Base-by-base conservation (phyloP, 139 green algal species). In the Gonium pectorale region DNA sequence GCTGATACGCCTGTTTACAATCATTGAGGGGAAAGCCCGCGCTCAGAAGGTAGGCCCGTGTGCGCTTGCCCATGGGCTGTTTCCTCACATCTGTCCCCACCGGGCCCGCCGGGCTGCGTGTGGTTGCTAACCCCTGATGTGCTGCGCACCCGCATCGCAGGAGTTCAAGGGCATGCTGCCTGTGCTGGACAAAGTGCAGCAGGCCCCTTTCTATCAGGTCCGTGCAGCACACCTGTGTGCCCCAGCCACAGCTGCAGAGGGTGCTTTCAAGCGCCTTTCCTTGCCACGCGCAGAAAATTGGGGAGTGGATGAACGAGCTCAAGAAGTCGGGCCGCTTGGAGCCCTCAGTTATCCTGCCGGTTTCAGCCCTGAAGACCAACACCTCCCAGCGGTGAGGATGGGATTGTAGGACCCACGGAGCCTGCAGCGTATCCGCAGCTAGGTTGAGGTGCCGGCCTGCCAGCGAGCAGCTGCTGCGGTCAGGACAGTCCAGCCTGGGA, bases 121-220 rank as follows among this genome's bases (percentile, higher is more conserved):
- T 68, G 22, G 72, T n/a, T n/a, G n/a, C n/a, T n/a, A n/a, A n/a
- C n/a, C n/a, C n/a, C n/a, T n/a, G n/a, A n/a, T n/a, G n/a, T n/a
- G n/a, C n/a, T n/a, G n/a, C n/a, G n/a, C n/a, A n/a, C n/a, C n/a
- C n/a, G n/a, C n/a, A n/a, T n/a, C n/a, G 5, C 87, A 93, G 90
- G 59, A 90, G 27, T 89, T 93, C 67, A 84, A 73, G 3, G 67
- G 70, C 37, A 56, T 88, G 24, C 89, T 87, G 70, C 90, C 90
- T 7, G 78, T 91, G 8, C n/a, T 51, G 2, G 90, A 90, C 56
- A 88, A 87, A 49, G 79, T 87, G 31, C 87, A 91, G 38, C 77
- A 44, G 49, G 90, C 90, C 51, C 87, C 90, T 9, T 93, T 93
- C 51, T 90, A 91, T 26, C 79, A 89, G 87, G 90, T 91, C 19